Evolutionary conservation across 2,329 filamentous ascomycete genomes (phyloP), one percentile per base, ranked within the genome.

Genomic region (Emydomyces testavorans): DNA sequence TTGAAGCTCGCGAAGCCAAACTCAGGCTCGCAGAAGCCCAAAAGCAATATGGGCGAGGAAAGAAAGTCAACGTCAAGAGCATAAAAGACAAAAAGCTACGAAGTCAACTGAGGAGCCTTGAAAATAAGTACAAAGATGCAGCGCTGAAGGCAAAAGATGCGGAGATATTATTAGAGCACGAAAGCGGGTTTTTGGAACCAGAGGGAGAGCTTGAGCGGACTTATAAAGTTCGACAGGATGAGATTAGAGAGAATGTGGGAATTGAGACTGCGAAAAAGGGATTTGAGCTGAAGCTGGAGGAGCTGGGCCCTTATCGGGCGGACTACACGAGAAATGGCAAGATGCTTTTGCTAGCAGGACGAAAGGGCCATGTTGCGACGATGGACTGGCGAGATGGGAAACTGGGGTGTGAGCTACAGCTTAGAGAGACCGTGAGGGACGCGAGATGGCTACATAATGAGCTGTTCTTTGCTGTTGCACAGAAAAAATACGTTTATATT

Each of bases 341-440:
- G 55, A 82, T 93, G 58, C 69, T 98, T 53, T 70, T 98, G 46
- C 73, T 98, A 28, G 88, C 83, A 10, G 89, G 92, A 23, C 76
- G 87, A 51, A 95, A 94, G 67, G 92, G 92, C 11, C 92, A 98
- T 78, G 74, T 98, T 55, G 90, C 92, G 49, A 90, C 85, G 0
- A 93, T 96, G 79, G 89, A 98, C 67, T 98, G 92, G 90, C 76
- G 90, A 54, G 83, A 84, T 56, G 90, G 89, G 35, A 94, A 89
- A 65, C 71, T 95, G 51, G 86, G 85, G 5, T 95, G 88, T 62
- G 92, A 98, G 64, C 60, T 96, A 53, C 87, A 98, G 62, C 73
- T 98, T 53, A 80, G 82, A 43, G 92, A 98, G 71, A 96, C 88
- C 0, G 76, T 96, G 10, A 76, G 90, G 45, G 90, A 95, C 67